These are phyloP conservation scores for Ophiocordyceps unilateralis DNA, from an alignment of 2,329 filamentous ascomycete genomes.

Conservation along the genomic window DNA sequence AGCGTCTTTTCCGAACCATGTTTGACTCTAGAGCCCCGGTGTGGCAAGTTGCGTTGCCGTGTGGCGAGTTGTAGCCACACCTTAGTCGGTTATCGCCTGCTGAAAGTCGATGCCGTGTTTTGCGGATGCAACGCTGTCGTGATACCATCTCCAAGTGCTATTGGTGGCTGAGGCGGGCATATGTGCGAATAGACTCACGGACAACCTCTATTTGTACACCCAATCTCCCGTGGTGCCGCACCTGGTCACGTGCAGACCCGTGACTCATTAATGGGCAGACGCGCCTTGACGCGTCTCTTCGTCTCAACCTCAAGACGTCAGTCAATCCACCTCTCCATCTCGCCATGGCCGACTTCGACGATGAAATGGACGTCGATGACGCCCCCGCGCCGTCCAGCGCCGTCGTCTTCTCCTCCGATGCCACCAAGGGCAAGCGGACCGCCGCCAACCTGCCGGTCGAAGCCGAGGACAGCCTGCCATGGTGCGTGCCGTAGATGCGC, in stretches of 20 bases:
- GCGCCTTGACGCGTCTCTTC: neutral
- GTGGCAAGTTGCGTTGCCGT: neutral
- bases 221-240: too few species aligned
- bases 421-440: slow-evolving; percentile 76
- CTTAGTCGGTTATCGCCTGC: too few species aligned
- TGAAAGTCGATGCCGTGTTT: neutral
- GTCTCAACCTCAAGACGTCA: neutral
- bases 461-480: slow-evolving; percentile 84
- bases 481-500: too few species aligned
- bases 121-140: neutral
- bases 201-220: too few species aligned
- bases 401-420: slow-evolving; percentile 55
- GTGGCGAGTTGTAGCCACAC: neutral
- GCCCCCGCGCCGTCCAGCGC: slow-evolving; percentile 27
- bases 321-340: neutral
- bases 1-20: too few species aligned
- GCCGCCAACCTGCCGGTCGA: slow-evolving; percentile 87
- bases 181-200: too few species aligned
- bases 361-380: slow-evolving; percentile 46
- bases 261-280: too few species aligned
- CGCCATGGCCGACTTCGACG: slow-evolving; percentile 41
- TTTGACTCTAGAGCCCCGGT: neutral
- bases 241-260: too few species aligned
- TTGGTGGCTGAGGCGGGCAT: neutral
- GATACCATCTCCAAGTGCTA: too few species aligned